These are phyloP conservation scores for Coemansia sp. DNA, from an alignment of 192 early-diverging fungal species.

Conservation along the genomic window DNA sequence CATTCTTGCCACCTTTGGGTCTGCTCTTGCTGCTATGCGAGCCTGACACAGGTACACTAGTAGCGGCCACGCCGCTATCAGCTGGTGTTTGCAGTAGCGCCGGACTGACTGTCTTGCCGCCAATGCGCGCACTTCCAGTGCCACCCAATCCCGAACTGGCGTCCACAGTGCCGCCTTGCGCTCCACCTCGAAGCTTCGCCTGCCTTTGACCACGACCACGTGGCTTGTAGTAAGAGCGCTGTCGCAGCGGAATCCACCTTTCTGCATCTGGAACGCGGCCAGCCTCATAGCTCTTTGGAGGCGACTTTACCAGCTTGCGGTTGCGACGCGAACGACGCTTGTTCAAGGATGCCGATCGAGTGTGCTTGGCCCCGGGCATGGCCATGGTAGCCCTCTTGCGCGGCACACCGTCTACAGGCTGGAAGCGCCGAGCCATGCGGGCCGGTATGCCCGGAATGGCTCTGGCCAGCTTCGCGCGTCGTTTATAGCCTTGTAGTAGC, in stretches of 20 bases:
- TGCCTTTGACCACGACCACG: conserved; percentile 30
- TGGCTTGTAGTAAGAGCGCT: conserved; percentile 54
- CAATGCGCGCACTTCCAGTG: conserved; percentile 54
- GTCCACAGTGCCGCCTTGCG: conserved; percentile 44
- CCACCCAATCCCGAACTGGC: conserved; percentile 47
- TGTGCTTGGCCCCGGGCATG: neutral
- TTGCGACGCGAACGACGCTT: conserved; percentile 31
- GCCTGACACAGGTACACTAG: neutral
- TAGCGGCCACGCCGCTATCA: neutral
- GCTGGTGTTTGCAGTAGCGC: neutral
- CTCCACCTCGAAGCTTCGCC: conserved; percentile 33
- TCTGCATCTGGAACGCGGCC: conserved; percentile 40
- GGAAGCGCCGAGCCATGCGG: conserved; percentile 33
- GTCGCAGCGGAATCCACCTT: conserved; percentile 52
- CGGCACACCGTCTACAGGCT: conserved; percentile 11
- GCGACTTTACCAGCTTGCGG: conserved; percentile 32
- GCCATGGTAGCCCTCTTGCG: neutral
- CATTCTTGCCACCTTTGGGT: conserved; percentile 29
- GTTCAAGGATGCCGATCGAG: neutral
- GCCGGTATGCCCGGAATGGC: conserved; percentile 30
- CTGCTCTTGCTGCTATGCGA: conserved; percentile 20
- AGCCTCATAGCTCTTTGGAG: conserved; percentile 42
- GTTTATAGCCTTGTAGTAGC: conserved; percentile 29
- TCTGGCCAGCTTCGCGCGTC: conserved; percentile 10
- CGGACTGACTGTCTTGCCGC: conserved; percentile 4